phyloP scores from a whole-genome alignment of 441 rosid genomes.

The Kokia cookei region DNA sequence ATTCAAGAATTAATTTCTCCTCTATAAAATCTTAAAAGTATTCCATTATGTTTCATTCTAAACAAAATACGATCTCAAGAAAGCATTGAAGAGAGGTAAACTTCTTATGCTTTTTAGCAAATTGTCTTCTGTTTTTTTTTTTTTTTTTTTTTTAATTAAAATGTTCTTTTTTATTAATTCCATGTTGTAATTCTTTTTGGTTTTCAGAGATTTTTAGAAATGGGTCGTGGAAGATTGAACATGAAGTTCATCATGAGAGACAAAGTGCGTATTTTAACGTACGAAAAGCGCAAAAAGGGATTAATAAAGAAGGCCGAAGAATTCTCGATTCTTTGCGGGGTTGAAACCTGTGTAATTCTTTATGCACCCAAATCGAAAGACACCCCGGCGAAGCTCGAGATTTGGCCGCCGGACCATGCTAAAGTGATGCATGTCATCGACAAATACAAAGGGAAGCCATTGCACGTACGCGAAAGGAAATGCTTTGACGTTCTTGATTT shows the following conservation, averaged over 20 bases:
- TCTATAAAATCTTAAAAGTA: not conserved
- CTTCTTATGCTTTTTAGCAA: not conserved
- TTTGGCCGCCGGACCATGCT: not conserved
- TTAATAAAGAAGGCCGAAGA: not conserved
- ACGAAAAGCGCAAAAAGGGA: not conserved
- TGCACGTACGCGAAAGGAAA: not conserved
- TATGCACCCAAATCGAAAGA: not conserved
- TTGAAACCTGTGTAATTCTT: not conserved
- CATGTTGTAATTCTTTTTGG: not conserved
- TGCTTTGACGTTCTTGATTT: not conserved
- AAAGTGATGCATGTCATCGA: not conserved
- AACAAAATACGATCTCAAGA: not conserved
- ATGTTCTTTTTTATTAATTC: not conserved
- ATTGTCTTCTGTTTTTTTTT: not conserved
- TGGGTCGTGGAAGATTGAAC: conserved; percentile 1
- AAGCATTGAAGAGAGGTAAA: not conserved
- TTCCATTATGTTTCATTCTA: not conserved
- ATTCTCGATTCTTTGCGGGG: not conserved
- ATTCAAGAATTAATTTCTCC: not conserved
- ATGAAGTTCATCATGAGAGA: not conserved
- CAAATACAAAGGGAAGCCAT: not conserved
- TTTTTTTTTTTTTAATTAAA: not conserved
- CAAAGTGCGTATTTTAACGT: not conserved
- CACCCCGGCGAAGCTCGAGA: not conserved
- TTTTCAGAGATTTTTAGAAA: not conserved